phyloP scores from a whole-genome alignment of 73 alveolate genomes.

The Urostyla sp. region DNA sequence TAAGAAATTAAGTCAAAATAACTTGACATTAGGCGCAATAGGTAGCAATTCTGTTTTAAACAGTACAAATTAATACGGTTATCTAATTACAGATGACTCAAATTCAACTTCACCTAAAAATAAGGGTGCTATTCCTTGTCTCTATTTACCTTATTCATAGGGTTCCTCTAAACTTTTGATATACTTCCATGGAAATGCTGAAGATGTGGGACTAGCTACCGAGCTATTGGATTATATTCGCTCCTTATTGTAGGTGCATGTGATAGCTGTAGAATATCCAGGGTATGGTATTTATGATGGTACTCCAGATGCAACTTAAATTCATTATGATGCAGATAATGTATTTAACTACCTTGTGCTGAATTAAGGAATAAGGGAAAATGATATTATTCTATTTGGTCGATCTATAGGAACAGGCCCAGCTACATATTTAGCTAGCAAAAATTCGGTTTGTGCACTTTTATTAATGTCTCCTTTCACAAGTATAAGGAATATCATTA shows the following conservation, averaged over 20 bases:
- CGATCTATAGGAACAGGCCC: slow-evolving; percentile 89
- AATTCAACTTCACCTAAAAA: not conserved
- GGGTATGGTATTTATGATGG: slow-evolving; percentile 93
- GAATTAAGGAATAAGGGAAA: slow-evolving; percentile 55
- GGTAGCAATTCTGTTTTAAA: no score
- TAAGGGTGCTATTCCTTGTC: slow-evolving; percentile 66
- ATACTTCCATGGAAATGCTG: slow-evolving; percentile 89
- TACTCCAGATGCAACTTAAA: slow-evolving; percentile 46
- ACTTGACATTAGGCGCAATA: no score
- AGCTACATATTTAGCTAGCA: slow-evolving; percentile 74
- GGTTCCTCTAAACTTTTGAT: slow-evolving; percentile 72
- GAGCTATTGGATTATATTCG: slow-evolving; percentile 15
- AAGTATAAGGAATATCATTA: slow-evolving; percentile 65
- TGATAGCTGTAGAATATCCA: slow-evolving; percentile 92
- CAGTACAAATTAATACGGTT: no score
- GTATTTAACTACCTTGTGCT: slow-evolving; percentile 72
- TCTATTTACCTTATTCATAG: slow-evolving; percentile 55
- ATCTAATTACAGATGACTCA: not conserved
- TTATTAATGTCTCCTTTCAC: slow-evolving; percentile 85
- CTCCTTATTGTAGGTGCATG: slow-evolving; percentile 70
- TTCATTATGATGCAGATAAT: slow-evolving; percentile 71
- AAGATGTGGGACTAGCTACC: slow-evolving; percentile 69
- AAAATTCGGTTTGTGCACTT: slow-evolving; percentile 60
- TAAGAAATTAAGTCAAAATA: no score
- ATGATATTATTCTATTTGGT: slow-evolving; percentile 78